Base-by-base conservation (phyloP, 2,329 filamentous ascomycete species). In the Alternaria conjuncta region DNA sequence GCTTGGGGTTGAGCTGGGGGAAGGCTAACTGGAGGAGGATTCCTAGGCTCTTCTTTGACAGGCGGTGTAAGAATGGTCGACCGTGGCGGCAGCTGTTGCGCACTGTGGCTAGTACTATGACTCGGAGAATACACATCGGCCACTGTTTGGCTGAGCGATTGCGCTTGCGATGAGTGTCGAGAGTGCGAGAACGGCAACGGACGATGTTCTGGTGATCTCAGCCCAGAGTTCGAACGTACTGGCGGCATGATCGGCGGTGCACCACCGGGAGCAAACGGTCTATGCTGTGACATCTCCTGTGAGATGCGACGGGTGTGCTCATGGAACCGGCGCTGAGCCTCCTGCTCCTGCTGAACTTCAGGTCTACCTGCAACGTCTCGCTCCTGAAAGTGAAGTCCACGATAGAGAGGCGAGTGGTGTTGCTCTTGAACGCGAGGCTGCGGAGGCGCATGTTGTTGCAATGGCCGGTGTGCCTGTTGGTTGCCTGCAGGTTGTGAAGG, bases 11-110 rank as follows among this genome's bases (percentile, higher is more conserved):
- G 72, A 28, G 64, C 62, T 56, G 71, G 71, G 8, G 68, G 64
- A 20, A 64, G 57, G 30, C 65, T 61, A 4, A 73, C 64, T 8
- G 71, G 55, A 11, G 75, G 69, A 60, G 72, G 71, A 36, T 73
- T 71, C 6, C 77, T 73, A 6, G 71, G 67, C 36, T 80, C 78
- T 56, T 80, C 78, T 57, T 78, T 79, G 6, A 77, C 71, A 23
- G 76, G 75, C 2, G 78, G 77, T 15, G 77, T 77, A 30, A 63
- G 65, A 15, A 77, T 68, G 6, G 68, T 55, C 13, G 71, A 65
- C 10, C 73, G 72, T n/a, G 73, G 61, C 2, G 71, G 68, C 49
- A 71, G 30, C 15, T 75, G 75, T 54, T 73, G 72, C 30, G 64
- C 62, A 15, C 50, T 60, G 50, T 72, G 57, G 23, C 71, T 58